Base-by-base conservation (phyloP, 768 basidiomycete genomes). In the Amanita fuliginea region DNA sequence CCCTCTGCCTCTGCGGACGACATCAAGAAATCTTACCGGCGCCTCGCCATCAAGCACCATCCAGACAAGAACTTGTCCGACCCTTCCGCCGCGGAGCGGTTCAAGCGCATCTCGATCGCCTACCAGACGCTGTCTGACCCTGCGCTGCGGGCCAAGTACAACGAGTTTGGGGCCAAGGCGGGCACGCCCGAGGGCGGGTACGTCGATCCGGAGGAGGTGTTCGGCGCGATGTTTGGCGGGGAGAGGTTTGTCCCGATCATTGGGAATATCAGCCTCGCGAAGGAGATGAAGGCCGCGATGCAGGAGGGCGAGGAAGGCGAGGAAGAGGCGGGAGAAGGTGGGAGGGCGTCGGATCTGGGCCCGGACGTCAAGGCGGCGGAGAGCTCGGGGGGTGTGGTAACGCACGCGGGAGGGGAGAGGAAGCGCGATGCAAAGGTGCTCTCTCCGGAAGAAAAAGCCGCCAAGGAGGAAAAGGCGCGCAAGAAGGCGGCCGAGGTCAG, bases 61-160 rank as follows among this genome's bases (percentile, higher is more conserved):
- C 90, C 90, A 0, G 90, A 93, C 75, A 93, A 93, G 73, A 92
- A 94, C 60, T 88, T 80, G 0, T 80, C 86, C 58, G 90, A 93
- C 63, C 90, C 88, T 0, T 64, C 72, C 21, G 89, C 92, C 0
- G 89, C 87, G 58, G 89, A 89, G 53, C 76, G 80, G n/a, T 92
- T 92, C 73, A 91, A 91, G 60, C 76, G 85, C 54, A 91, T 95
- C 54, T 88, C 91, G 0, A 86, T 92, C 44, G 91, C 91, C 2
- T 90, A 86, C 60, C 86, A 90, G 60, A 89, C 86, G 0, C 76
- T 93, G 5, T 89, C 86, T 1, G 89, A 93, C 54, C 77, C 81
- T 3, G 66, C 56, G 1, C 74, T 91, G 7, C 79, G 91, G 11
- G 75, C 76, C 55, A 90, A 91, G 60, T 95, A 94, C 68, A 93